A percentile compares a stretch with the other conserved stretches of the same genome.
Conservation (phyloP, 2,329 filamentous ascomycete genomes). For the Neonectria faginata region DNA sequence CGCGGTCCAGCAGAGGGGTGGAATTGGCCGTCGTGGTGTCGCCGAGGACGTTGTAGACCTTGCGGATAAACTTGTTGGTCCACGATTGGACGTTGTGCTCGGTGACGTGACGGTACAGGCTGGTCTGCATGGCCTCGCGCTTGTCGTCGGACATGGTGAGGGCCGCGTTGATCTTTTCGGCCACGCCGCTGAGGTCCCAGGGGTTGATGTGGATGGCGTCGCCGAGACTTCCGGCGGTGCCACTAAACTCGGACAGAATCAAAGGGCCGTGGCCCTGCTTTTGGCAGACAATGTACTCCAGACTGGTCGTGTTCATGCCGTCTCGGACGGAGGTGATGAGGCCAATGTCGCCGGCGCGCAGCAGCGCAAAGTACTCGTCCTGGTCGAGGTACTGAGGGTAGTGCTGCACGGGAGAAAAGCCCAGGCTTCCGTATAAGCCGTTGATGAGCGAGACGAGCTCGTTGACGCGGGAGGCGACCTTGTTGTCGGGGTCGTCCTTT, state of each 20-base stretch:
- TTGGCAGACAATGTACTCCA: slow-evolving; percentile 95
- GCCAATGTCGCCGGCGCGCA: slow-evolving; percentile 89
- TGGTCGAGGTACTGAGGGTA: slow-evolving; percentile 92
- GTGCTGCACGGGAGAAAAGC: slow-evolving; percentile 91
- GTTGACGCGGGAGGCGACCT: slow-evolving; percentile 88
- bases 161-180: slow-evolving; percentile 83
- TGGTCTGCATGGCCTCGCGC: slow-evolving; percentile 75
- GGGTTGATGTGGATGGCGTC: slow-evolving; percentile 97
- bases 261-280: slow-evolving; percentile 86
- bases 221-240: slow-evolving; percentile 85
- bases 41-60: slow-evolving; percentile 82
- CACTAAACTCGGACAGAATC: slow-evolving; percentile 96
- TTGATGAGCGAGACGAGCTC: slow-evolving; percentile 94
- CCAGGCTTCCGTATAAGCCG: slow-evolving; percentile 86
- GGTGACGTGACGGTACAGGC: slow-evolving; percentile 85
- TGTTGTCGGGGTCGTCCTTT: slow-evolving; percentile 80
- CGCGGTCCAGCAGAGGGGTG: slow-evolving; percentile 85
- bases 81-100: slow-evolving; percentile 88
- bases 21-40: slow-evolving; percentile 79
- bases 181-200: slow-evolving; percentile 89
- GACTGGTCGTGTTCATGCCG: slow-evolving; percentile 96
- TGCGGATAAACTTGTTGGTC: slow-evolving; percentile 83
- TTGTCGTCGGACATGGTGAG: slow-evolving; percentile 78
- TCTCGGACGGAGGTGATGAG: slow-evolving; percentile 96
- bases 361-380: slow-evolving; percentile 94